A percentile compares a stretch with the other conserved stretches of the same genome.
Conservation (phyloP, 106 monocot species). For the Cymbidium sinense region DNA sequence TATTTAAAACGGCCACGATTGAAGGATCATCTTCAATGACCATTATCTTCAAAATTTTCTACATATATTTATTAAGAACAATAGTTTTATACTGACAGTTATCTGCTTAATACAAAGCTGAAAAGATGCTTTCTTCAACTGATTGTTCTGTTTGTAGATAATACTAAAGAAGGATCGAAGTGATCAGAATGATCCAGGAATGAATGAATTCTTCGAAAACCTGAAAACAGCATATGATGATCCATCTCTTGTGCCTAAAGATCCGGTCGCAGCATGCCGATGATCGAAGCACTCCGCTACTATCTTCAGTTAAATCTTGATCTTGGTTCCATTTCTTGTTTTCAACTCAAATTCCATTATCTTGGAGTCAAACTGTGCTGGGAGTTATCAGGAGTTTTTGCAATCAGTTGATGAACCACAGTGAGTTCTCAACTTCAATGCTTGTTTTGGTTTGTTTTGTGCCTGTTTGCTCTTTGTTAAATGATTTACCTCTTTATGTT, state of each 20-base stretch:
- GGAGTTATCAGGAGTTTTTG: not conserved
- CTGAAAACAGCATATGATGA: conserved; percentile 53
- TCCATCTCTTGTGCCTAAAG: conserved; percentile 52
- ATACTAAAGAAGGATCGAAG: conserved; percentile 89
- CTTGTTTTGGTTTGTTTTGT: not conserved
- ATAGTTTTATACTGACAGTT: not conserved
- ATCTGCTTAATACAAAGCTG: not conserved
- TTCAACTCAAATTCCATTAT: not conserved
- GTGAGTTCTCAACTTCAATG: not conserved
- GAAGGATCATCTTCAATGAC: too few species aligned
- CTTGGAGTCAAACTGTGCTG: not conserved
- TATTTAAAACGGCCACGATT: too few species aligned
- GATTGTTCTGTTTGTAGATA: conserved; percentile 38
- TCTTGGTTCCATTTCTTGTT: not conserved
- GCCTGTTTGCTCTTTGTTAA: not conserved
- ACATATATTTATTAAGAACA: not conserved
- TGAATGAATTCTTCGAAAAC: conserved; percentile 54
- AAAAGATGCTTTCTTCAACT: not conserved
- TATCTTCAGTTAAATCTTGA: conserved; percentile 15
- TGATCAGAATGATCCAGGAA: conserved; percentile 54
- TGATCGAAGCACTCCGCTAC: conserved; percentile 36
- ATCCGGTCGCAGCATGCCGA: conserved; percentile 18
- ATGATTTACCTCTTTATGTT: not conserved
- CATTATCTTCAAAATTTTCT: too few species aligned
- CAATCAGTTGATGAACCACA: not conserved